phyloP scores from a whole-genome alignment of 768 basidiomycete genomes.

The Leccinellum rugosiceps region DNA sequence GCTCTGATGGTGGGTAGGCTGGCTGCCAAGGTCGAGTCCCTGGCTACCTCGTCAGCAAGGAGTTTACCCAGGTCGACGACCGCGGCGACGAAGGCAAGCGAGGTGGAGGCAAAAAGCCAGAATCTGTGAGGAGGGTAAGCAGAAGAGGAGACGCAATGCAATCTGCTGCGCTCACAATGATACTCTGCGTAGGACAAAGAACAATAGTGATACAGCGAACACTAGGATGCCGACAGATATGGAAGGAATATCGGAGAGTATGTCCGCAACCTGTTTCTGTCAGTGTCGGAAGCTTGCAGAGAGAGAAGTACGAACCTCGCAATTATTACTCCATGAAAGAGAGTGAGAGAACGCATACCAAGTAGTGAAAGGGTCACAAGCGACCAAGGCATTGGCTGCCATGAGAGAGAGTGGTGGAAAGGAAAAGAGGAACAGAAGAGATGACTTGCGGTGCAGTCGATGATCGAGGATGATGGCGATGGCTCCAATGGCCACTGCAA shows the following conservation, averaged over 20 bases:
- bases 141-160: not conserved
- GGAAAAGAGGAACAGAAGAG: slow-evolving; percentile 2
- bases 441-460: slow-evolving; percentile 1
- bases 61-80: slow-evolving; percentile 61
- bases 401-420: slow-evolving; percentile 18
- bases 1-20: slow-evolving; percentile 39
- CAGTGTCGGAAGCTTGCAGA: slow-evolving; percentile 1
- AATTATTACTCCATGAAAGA: slow-evolving; percentile 39
- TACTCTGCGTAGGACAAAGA: slow-evolving; percentile 50
- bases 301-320: slow-evolving; percentile 37
- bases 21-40: slow-evolving; percentile 19
- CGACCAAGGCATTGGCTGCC: slow-evolving; percentile 12
- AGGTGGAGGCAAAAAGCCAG: slow-evolving; percentile 54
- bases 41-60: slow-evolving; percentile 38
- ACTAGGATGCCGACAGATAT: slow-evolving; percentile 64
- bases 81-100: slow-evolving; percentile 59
- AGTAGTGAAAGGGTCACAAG: slow-evolving; percentile 11
- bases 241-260: slow-evolving; percentile 65
- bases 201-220: slow-evolving; percentile 57
- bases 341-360: slow-evolving; percentile 27
- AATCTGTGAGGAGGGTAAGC: slow-evolving; percentile 33
- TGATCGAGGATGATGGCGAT: not conserved
- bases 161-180: slow-evolving; percentile 40
- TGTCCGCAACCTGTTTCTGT: slow-evolving; percentile 44
- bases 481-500: slow-evolving; percentile 1